Evolutionary conservation across 176 grass and related monocot genomes (phyloP).

Genomic region (Juncus effusus): DNA sequence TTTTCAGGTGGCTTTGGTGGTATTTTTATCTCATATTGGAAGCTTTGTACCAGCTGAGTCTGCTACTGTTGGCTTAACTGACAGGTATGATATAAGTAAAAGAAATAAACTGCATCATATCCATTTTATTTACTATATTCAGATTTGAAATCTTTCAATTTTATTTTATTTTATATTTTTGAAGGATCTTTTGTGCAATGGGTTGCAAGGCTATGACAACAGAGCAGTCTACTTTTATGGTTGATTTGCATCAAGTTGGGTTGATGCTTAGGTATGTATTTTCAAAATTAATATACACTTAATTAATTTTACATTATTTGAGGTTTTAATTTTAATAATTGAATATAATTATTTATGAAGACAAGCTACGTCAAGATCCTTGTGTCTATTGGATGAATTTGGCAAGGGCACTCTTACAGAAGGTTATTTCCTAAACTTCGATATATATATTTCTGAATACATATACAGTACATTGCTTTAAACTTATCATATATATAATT

Average conservation of each 20-base stretch:
- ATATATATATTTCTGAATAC: not conserved
- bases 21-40: constrained; percentile 98
- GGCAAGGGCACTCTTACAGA: constrained; percentile 95
- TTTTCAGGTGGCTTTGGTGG: constrained; percentile 91
- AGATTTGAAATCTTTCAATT: not conserved
- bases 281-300: constrained; percentile 5
- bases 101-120: constrained; percentile 10
- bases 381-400: constrained; percentile 94
- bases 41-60: constrained; percentile 98
- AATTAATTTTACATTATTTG: not conserved
- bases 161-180: constrained; percentile 18
- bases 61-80: constrained; percentile 79
- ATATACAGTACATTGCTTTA: not conserved
- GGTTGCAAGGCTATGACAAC: constrained; percentile 88
- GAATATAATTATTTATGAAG: constrained; percentile 37
- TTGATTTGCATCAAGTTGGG: constrained; percentile 98
- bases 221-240: constrained; percentile 94
- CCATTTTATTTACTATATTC: not conserved
- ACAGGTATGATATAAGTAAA: constrained; percentile 54
- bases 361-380: constrained; percentile 79
- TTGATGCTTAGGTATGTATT: constrained; percentile 81
- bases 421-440: constrained; percentile 40
- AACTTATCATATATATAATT: not conserved
- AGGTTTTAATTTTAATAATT: constrained; percentile 9
- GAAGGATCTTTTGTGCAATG: constrained; percentile 92